Conservation (phyloP, 331 rosid species). For the Rosa hybrid region DNA sequence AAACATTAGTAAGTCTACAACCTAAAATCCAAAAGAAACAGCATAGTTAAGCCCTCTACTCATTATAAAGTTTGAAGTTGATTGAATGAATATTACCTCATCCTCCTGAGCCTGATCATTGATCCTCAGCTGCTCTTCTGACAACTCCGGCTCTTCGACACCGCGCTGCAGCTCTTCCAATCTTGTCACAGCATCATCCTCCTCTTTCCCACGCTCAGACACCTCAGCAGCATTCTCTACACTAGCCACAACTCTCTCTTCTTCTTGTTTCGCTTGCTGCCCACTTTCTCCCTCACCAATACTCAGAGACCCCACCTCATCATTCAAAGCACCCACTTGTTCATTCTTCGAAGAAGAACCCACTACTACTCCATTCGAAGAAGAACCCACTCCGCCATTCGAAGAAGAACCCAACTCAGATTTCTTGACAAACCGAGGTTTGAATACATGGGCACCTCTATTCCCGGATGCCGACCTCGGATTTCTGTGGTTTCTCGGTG, state of each 20-base stretch:
- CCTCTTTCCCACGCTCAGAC: too few relatives aligned
- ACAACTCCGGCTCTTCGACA: conserved; percentile 48
- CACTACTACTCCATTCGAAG: conserved; percentile 24
- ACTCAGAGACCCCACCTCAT: conserved; percentile 32
- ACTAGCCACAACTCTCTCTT: conserved; percentile 24
- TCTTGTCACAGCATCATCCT: conserved; percentile 35
- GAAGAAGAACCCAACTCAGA: conserved; percentile 23
- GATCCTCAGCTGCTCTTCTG: conserved; percentile 54
- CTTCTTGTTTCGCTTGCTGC: background rate
- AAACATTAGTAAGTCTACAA: too few relatives aligned
- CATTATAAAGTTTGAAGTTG: background rate
- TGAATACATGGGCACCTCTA: background rate
- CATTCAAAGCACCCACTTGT: conserved; percentile 18
- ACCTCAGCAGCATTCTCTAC: conserved; percentile 19
- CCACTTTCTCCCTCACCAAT: conserved; percentile 27
- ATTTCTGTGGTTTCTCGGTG: background rate
- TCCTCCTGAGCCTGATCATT: conserved; percentile 81
- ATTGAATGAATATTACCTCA: conserved; percentile 53
- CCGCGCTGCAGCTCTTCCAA: conserved; percentile 40
- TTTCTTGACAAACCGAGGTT: conserved; percentile 33
- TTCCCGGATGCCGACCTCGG: background rate
- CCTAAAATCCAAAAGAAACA: background rate
- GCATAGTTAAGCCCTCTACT: background rate
- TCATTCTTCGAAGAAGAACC: conserved; percentile 28
- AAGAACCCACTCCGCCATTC: conserved; percentile 28